Evolutionary conservation across 2,329 filamentous ascomycete species (phyloP).

Genomic region (Talaromyces sp.): DNA sequence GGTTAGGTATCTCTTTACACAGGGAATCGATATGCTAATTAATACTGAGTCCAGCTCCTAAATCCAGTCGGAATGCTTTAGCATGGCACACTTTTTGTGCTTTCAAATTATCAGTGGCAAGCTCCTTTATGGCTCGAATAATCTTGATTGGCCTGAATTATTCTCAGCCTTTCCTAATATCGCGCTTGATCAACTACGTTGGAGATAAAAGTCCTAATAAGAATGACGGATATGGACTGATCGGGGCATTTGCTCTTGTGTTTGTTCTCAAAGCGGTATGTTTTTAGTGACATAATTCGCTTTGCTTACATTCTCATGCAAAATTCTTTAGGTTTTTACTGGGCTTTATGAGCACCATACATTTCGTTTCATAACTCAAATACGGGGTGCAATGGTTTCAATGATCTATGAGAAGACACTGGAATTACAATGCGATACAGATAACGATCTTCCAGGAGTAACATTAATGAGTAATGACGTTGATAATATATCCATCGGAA

Average conservation of each 20-base stretch:
- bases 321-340: conserved; percentile 31
- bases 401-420: conserved; percentile 49
- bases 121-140: conserved; percentile 30
- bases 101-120: conserved; percentile 27
- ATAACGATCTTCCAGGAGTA: conserved; percentile 36
- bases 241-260: conserved; percentile 43
- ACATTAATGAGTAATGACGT: conserved; percentile 48
- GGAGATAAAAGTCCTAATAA: conserved; percentile 25
- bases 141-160: conserved; percentile 36
- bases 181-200: conserved; percentile 35
- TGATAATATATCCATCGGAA: conserved; percentile 42
- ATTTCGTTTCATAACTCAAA: conserved; percentile 42
- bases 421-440: conserved; percentile 28
- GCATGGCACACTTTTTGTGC: conserved; percentile 7
- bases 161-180: conserved; percentile 38
- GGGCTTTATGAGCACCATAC: conserved; percentile 42
- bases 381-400: conserved; percentile 43
- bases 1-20: no score
- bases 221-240: conserved; percentile 41
- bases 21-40: no score
- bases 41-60: conserved; percentile 6
- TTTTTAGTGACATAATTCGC: no score
- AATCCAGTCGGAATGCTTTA: conserved; percentile 9
- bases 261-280: conserved; percentile 42
- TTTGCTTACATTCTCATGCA: no score